Evolutionary conservation across 345 rosid genomes (phyloP), one percentile per base, ranked within the genome.

Genomic region (Adansonia digitata): DNA sequence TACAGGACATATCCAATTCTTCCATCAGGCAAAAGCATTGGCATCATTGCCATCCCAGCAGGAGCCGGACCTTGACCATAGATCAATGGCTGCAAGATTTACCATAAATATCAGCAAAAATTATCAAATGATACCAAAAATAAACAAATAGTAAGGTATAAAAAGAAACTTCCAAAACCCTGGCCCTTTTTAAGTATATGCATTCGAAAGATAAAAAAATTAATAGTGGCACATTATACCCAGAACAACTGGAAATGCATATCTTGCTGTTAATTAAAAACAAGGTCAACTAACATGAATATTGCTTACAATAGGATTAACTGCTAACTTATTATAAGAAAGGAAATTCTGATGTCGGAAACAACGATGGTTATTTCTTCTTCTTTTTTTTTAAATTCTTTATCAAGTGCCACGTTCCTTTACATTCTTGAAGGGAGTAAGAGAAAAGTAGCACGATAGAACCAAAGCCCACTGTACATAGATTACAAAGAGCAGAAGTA

Each of bases 31-130:
- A 94, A 79, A 86, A 94, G 88, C 90, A 94, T 92, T 27, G 97
- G 98, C 96, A 89, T 82, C 98, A 94, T 94, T 49, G 98, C 86
- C 98, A 94, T 93, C 56, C 96, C 97, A 72, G 92, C 84, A 51
- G 93, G 90, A 72, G 86, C 75, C 11, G 88, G 84, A 71, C 92
- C 98, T 82, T 92, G 86, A 34, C 95, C 98, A 66, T 92, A 90
- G 81, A 90, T 82, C 85, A 92, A 18, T 35, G 97, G 94, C 98
- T 94, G 93, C 90, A 81, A 71, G 42, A 75, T 55, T 59, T 26
- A 34, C 60, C 42, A 75, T 5, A 51, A 45, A 75, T 35, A 48
- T 77, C 60, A 73, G 46, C 66, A 51, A 48, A 39, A 67, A 51
- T n/a, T 18, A 29, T 2, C 18, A 70, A 31, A 51, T 31, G 31